Evolutionary conservation across 306 rosid genomes (phyloP), one percentile per base, ranked within the genome.

Genomic region (Vicia faba): DNA sequence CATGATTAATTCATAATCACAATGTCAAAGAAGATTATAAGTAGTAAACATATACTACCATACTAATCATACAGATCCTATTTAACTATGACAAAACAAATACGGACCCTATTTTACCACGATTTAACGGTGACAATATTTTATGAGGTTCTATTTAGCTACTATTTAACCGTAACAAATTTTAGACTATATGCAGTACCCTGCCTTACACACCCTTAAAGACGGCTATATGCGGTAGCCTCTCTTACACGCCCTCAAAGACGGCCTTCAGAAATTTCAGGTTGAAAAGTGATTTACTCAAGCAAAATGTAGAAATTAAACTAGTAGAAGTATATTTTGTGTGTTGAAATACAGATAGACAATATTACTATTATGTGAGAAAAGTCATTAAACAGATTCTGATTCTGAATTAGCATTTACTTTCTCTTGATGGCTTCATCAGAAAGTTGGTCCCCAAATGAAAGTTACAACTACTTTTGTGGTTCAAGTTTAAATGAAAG

Each of bases 1-100:
- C 82, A 78, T 26, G 7, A 55, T 26, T 13, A 53, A 11, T 23
- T 25, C 73, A 5, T 5, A 59, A 73, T 64, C 69, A 73, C 6
- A 66, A 38, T 19, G 35, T 62, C 63, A 68, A 57, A 1, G 11
- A 48, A 46, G 11, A 15, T 15, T 9, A 14, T 13, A 25, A 31
- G 13, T 15, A 15, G 4, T 23, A 46, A 46, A 5, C 15, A 46
- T 15, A 45, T 45, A 45, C 48, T 18, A 10, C 15, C 13, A 45
- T 45, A 10, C 10, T 18, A 59, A 29, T 29, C 36, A 31, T 31
- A 31, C n/a, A n/a, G n/a, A n/a, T n/a, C n/a, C n/a, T n/a, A n/a
- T n/a, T n/a, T n/a, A n/a, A n/a, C n/a, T n/a, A n/a, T n/a, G n/a
- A n/a, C n/a, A n/a, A n/a, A n/a, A n/a, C n/a, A n/a, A n/a, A n/a